Evolutionary conservation across 2,329 filamentous ascomycete species (phyloP).

Genomic region (Sodiomyces alkalinus): DNA sequence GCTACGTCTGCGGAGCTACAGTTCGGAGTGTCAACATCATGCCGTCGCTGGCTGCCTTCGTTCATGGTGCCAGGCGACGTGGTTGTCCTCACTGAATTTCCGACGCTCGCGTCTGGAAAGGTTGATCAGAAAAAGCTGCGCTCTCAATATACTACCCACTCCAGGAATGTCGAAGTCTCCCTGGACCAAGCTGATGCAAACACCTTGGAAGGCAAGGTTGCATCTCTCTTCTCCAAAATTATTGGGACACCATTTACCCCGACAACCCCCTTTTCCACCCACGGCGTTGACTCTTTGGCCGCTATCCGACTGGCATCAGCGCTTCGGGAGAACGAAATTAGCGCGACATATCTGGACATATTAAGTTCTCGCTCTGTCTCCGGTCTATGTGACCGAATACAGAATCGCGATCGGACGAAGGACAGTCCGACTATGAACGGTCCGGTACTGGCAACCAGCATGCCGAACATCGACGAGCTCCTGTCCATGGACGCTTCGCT

Average conservation of each 20-base stretch:
- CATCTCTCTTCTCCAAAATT: conserved; percentile 21
- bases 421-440: too few species aligned
- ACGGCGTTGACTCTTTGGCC: conserved; percentile 48
- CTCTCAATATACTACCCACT: conserved; percentile 8
- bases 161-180: background rate
- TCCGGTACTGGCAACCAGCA: too few species aligned
- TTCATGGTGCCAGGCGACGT: conserved; percentile 76
- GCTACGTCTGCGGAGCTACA: conserved; percentile 1
- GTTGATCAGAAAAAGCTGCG: conserved; percentile 52
- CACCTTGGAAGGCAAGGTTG: conserved; percentile 16
- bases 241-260: conserved; percentile 21
- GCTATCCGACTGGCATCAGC: conserved; percentile 40
- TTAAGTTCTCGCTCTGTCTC: conserved; percentile 36
- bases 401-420: background rate
- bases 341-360: conserved; percentile 43
- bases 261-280: conserved; percentile 28
- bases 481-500: background rate
- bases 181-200: too few species aligned
- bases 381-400: background rate
- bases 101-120: conserved; percentile 71
- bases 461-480: background rate
- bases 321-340: conserved; percentile 41
- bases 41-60: conserved; percentile 59
- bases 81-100: conserved; percentile 47
- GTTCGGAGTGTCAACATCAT: conserved; percentile 28